phyloP scores from a whole-genome alignment of 257 asterid species.

The Echium plantagineum region DNA sequence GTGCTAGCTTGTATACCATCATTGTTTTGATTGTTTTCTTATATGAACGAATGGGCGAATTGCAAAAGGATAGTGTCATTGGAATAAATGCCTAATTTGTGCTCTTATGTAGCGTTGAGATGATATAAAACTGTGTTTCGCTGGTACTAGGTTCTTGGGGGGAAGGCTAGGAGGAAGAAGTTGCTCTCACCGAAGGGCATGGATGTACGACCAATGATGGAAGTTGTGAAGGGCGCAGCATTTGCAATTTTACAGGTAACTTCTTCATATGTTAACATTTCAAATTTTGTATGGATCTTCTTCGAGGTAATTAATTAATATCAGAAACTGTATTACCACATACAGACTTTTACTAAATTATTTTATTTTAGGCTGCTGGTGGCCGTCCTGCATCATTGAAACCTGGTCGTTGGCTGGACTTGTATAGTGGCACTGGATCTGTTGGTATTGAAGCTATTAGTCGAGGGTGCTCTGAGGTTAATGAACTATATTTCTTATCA shows the following conservation, averaged over 20 bases:
- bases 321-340: background rate
- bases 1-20: background rate
- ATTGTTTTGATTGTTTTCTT: too few species aligned
- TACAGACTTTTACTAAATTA: slow-evolving; percentile 6
- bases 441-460: slow-evolving; percentile 98
- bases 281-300: background rate
- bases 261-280: background rate
- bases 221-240: slow-evolving; percentile 94
- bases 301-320: background rate
- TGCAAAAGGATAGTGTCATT: too few species aligned
- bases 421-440: slow-evolving; percentile 97
- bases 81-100: too few species aligned
- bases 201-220: slow-evolving; percentile 99
- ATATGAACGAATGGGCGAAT: too few species aligned
- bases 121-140: background rate
- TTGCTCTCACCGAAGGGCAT: slow-evolving; percentile 89
- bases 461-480: slow-evolving; percentile 95
- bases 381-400: slow-evolving; percentile 70
- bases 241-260: slow-evolving; percentile 82
- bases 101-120: background rate
- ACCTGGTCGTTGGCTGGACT: slow-evolving; percentile 96
- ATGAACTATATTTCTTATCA: background rate
- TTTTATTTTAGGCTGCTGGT: slow-evolving; percentile 62
- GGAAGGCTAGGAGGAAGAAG: slow-evolving; percentile 84
- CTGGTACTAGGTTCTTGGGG: slow-evolving; percentile 73